These are phyloP conservation scores for Coelastrella sp. DNA, from an alignment of 139 green algal genomes.

Conservation along the genomic window DNA sequence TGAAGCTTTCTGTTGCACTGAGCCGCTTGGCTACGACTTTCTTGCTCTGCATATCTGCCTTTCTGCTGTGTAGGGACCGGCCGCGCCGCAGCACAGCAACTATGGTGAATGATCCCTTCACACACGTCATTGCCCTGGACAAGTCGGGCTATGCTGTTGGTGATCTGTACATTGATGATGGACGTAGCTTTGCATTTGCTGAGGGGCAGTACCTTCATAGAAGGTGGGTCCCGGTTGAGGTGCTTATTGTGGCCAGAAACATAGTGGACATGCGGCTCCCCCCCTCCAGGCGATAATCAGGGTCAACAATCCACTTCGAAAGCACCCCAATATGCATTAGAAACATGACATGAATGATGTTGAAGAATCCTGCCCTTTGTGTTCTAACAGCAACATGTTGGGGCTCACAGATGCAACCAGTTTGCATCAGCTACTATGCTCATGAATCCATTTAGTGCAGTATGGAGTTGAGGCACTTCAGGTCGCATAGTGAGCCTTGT, in stretches of 20 bases:
- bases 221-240: not conserved
- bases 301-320: too few relatives aligned
- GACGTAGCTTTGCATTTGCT: slow-evolving; percentile 89
- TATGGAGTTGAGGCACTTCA: too few relatives aligned
- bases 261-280: too few relatives aligned
- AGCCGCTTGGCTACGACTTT: not conserved
- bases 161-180: slow-evolving; percentile 97
- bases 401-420: not conserved
- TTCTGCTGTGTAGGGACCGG: slow-evolving; percentile 73
- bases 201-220: slow-evolving; percentile 44
- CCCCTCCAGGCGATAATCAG: too few relatives aligned
- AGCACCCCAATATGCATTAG: too few relatives aligned
- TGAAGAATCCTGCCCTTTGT: too few relatives aligned
- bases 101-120: slow-evolving; percentile 89
- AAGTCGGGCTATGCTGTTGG: slow-evolving; percentile 73
- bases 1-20: too few relatives aligned
- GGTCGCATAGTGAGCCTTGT: too few relatives aligned
- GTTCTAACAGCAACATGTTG: too few relatives aligned
- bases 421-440: not conserved
- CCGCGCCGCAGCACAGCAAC: slow-evolving; percentile 77
- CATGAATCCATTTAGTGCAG: too few relatives aligned
- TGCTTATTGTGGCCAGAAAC: not conserved
- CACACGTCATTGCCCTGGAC: slow-evolving; percentile 91
- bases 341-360: too few relatives aligned
- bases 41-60: not conserved